Evolutionary conservation across 2,329 filamentous ascomycete genomes (phyloP), one percentile per base, ranked within the genome.

Genomic region (Fusarium armeniacum): DNA sequence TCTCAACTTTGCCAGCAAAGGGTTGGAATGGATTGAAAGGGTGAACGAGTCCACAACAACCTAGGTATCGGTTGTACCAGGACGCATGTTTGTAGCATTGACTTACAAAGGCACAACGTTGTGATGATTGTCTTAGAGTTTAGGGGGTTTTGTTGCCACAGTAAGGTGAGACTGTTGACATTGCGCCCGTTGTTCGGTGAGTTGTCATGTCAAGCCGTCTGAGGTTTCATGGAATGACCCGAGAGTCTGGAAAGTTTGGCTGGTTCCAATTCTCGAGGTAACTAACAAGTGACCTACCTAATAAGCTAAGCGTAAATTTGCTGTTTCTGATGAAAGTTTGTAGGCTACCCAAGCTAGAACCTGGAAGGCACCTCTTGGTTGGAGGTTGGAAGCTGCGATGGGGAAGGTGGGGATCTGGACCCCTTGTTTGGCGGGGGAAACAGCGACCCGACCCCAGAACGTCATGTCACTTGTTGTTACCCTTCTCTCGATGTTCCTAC

Each of bases 231-330:
- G 55, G 62, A 66, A 50, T 61, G 47, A 44, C 62, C 62, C 62
- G 62, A 66, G 61, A 60, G n/a, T n/a, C 26, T 66, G 62, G 62
- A 61, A 65, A 65, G 62, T 65, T 65, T 36, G 16, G 18, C n/a
- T 52, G 49, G 33, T 28, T 26, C 35, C 28, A 36, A 35, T 35
- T 22, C 46, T 50, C 8, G 5, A n/a, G 18, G 28, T 30, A 30
- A 28, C 16, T 44, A n/a, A 18, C 15, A 18, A 35, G 33, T 16
- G 8, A 40, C 10, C 36, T n/a, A 28, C 28, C 28, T 28, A 30
- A 10, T 40, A 40, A 44, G 41, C 51, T 41, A 52, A 50, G 50
- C 32, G 44, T 61, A 36, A 56, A 47, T 22, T 33, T 56, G 13
- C 33, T 52, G 49, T 52, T 52, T 52, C 49, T 52, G 49, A 40